Evolutionary conservation across 306 rosid species (phyloP).

Genomic region (Trifolium pratense): DNA sequence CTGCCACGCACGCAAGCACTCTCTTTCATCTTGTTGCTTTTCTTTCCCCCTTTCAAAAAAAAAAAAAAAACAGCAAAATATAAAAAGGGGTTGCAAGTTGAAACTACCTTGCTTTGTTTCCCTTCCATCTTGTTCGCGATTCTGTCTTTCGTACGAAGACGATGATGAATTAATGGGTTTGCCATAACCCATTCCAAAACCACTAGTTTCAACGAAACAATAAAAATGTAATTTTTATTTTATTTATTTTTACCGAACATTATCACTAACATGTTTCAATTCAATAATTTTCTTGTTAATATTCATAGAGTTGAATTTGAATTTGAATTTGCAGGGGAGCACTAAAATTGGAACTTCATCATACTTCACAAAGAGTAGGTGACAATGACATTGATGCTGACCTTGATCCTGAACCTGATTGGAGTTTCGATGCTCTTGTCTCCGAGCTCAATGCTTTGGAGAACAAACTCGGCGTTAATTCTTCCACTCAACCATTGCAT

Average conservation of each 20-base stretch:
- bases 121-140: too few relatives aligned
- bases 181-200: too few relatives aligned
- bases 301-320: neutral
- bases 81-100: too few relatives aligned
- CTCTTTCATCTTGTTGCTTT: too few relatives aligned
- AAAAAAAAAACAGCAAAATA: too few relatives aligned
- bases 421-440: conserved; percentile 65
- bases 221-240: conserved; percentile 18
- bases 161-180: too few relatives aligned
- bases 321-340: conserved; percentile 56
- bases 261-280: conserved; percentile 15
- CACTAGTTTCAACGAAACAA: too few relatives aligned
- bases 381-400: conserved; percentile 58
- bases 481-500: conserved; percentile 50
- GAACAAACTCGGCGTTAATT: conserved; percentile 47
- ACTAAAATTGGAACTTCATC: conserved; percentile 49
- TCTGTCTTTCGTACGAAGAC: too few relatives aligned
- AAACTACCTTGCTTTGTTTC: too few relatives aligned
- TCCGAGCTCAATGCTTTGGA: conserved; percentile 74
- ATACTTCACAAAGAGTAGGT: conserved; percentile 20
- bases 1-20: too few relatives aligned
- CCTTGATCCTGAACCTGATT: conserved; percentile 89
- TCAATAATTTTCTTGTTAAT: neutral
- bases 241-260: neutral
- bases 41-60: too few relatives aligned